A percentile compares a stretch with the other conserved stretches of the same genome.
Conservation (phyloP, 805 yeast species). For the Wickerhamiella spandovensis region DNA sequence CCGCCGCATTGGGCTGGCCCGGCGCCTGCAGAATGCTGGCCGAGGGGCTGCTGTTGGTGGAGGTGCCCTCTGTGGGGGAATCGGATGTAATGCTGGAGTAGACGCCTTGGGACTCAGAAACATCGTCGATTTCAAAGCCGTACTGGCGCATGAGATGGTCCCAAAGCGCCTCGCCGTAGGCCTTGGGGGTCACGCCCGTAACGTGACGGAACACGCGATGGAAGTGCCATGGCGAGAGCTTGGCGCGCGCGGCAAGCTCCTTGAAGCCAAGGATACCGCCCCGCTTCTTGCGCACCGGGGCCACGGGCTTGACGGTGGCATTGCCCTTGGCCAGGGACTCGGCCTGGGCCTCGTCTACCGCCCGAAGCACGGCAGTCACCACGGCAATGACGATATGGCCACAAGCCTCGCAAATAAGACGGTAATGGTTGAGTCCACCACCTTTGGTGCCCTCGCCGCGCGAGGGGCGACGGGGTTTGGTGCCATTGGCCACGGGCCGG, state of each 20-base stretch:
- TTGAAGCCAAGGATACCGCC: conserved; percentile 44
- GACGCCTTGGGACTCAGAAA: conserved; percentile 4
- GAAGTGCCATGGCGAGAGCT: conserved; percentile 83
- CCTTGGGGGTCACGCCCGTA: conserved; percentile 78
- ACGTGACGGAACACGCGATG: conserved; percentile 80
- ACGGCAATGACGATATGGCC: conserved; percentile 77
- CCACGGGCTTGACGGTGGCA: conserved; percentile 9
- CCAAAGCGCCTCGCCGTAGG: conserved; percentile 74
- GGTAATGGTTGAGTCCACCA: conserved; percentile 10
- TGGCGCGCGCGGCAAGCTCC: conserved; percentile 74
- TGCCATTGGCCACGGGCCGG: background rate
- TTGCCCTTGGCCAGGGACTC: conserved; percentile 10
- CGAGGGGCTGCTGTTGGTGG: background rate
- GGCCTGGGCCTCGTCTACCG: conserved; percentile 19
- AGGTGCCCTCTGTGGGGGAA: background rate
- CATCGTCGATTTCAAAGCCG: conserved; percentile 17
- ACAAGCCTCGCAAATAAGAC: conserved; percentile 64
- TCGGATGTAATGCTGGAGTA: background rate
- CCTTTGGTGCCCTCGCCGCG: background rate
- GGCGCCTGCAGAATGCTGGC: background rate
- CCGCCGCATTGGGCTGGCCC: background rate
- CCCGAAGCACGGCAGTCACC: conserved; percentile 30
- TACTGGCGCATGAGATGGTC: conserved; percentile 18
- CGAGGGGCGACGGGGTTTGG: background rate
- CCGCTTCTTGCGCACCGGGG: conserved; percentile 24